These are phyloP conservation scores for Salicornia ramosissima DNA, from an alignment of 148 eudicot genomes.

Conservation along the genomic window DNA sequence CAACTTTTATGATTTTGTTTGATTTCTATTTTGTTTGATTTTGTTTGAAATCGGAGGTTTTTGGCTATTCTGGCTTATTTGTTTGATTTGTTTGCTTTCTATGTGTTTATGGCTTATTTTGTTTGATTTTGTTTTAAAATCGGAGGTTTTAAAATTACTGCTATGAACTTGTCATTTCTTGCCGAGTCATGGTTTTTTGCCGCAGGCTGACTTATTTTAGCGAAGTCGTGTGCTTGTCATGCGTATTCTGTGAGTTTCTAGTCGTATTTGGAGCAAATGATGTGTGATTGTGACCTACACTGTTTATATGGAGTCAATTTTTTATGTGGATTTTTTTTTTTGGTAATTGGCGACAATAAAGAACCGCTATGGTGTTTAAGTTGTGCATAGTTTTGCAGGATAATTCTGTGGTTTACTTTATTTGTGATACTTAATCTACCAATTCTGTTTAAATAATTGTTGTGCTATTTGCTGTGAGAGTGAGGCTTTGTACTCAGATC, in stretches of 20 bases:
- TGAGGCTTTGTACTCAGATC: neutral
- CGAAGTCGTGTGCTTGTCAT: slow-evolving; percentile 5
- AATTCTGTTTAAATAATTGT: neutral
- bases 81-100: too few species aligned
- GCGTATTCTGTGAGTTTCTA: neutral
- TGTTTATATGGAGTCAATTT: neutral
- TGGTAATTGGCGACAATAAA: neutral
- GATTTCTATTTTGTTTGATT: too few species aligned
- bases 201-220: neutral
- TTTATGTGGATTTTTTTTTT: too few species aligned
- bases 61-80: too few species aligned
- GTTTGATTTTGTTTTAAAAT: too few species aligned
- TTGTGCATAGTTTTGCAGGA: too few species aligned
- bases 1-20: too few species aligned
- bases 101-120: too few species aligned
- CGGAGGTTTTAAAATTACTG: too few species aligned
- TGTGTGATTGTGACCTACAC: neutral
- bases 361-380: neutral
- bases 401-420: too few species aligned
- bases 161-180: too few species aligned
- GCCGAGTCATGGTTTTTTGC: neutral
- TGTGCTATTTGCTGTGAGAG: neutral
- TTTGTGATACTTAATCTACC: neutral
- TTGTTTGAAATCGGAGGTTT: too few species aligned
- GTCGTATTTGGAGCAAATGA: neutral